Percentiles rank a stretch among this genome's conserved stretches.
These are phyloP conservation scores for Backusella tarrabulga DNA, from an alignment of 192 early-diverging fungal species.

Conservation along the genomic window DNA sequence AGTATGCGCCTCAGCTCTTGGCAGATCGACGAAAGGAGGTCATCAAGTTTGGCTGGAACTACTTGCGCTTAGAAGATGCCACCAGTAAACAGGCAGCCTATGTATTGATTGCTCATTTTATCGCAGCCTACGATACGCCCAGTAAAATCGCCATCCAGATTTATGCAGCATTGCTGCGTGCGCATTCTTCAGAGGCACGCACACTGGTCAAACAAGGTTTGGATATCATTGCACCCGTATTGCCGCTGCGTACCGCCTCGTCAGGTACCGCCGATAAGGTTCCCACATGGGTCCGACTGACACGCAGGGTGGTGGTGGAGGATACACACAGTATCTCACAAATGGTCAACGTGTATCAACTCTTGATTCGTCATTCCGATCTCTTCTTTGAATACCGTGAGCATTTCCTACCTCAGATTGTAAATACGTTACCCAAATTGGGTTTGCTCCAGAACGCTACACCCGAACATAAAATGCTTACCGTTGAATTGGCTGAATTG, in stretches of 20 bases:
- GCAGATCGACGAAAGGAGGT: conserved; percentile 82
- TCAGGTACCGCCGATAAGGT: conserved; percentile 34
- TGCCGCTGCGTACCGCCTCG: conserved; percentile 74
- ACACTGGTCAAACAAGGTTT: conserved; percentile 90
- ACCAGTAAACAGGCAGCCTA: conserved; percentile 96
- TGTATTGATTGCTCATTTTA: conserved; percentile 89
- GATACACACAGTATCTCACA: conserved; percentile 91
- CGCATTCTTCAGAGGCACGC: conserved; percentile 88
- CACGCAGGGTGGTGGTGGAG: conserved; percentile 86
- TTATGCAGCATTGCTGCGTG: conserved; percentile 82
- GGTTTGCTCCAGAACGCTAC: conserved; percentile 84
- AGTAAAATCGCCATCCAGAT: conserved; percentile 85
- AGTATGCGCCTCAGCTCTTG: conserved; percentile 72
- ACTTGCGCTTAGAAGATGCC: conserved; percentile 81
- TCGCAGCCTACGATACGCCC: conserved; percentile 91
- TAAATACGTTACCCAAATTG: conserved; percentile 82
- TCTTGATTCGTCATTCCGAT: conserved; percentile 84
- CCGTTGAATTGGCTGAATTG: conserved; percentile 88
- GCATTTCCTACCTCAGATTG: conserved; percentile 89
- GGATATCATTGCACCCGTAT: conserved; percentile 89
- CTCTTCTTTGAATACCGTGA: conserved; percentile 88
- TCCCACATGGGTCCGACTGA: conserved; percentile 87
- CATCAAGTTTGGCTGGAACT: conserved; percentile 94
- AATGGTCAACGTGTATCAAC: conserved; percentile 87
- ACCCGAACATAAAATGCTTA: conserved; percentile 80